Base-by-base conservation (phyloP, 352 stramenopile genomes). In the Thalassiosira hispida region DNA sequence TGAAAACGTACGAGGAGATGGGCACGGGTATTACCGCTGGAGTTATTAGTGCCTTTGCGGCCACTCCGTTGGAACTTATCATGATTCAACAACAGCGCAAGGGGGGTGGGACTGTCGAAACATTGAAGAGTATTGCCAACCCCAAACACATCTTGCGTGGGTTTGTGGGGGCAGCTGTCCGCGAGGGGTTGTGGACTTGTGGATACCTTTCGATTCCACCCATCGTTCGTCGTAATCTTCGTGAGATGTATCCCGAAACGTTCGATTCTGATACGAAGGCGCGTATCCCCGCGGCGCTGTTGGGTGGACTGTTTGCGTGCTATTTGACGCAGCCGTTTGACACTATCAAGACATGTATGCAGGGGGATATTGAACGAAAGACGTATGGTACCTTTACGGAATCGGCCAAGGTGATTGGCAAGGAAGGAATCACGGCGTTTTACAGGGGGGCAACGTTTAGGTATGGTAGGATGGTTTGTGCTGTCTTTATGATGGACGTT, bases 31-130 rank as follows among this genome's bases (percentile, higher is more conserved):
- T 92, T 22, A 62, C 27, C 46, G 90, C 88, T 7, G 90, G 90
- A 29, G 80, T 85, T 11, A 59, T 88, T 0, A 86, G 63, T 57
- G 90, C 85, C 8, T 40, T 93, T 6, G 85, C 89, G 1, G 88
- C 83, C 25, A 90, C 70, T 68, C 88, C 88, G 6, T 67, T 95
- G 22, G 90, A 95, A 73, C 79, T 95, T 0, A 85, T 93, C 59
- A 95, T 95, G 90, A 94, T 95, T 77, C 90, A 94, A 70, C 90
- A 95, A 67, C 90, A 95, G 62, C 83, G 83, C 38, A 93, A 91
- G 66, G 90, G 90, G 47, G 78, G 77, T 23, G 59, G 56, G 12
- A 78, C 60, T 9, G 14, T 80, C 4, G 44, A 71, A 12, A 90
- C 85, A 0, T 27, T 92, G 1, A 77, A 78, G 11, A 77, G 71